Base-by-base conservation (phyloP, 257 asterid genomes). In the Vinca minor region DNA sequence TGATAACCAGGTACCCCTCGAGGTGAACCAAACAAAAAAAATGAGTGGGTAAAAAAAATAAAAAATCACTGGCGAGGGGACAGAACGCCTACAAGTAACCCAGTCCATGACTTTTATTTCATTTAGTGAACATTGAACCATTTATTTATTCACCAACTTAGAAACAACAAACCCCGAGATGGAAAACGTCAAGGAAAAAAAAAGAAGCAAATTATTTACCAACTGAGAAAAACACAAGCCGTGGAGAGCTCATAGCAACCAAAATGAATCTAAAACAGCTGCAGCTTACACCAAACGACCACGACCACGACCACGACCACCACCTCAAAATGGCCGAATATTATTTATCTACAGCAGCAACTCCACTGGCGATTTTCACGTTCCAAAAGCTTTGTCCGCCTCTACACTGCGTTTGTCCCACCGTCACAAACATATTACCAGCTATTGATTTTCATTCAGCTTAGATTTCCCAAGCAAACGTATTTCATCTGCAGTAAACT, bases 401-500 rank as follows among this genome's bases (percentile, higher is more conserved):
- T 0, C 7, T 25, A 52, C 2, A 50, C 2, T 34, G 34, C 10
- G 32, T 50, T 23, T 11, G 18, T n/a, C 36, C 58, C 58, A 32
- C 1, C n/a, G 8, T 10, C 26, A 13, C 1, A 3, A 55, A n/a
- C n/a, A n/a, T n/a, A 5, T 0, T 28, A 21, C 42, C 32, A 63
- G 64, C 73, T 74, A 14, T 66, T 45, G 14, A 38, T 49, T 20
- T 64, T 61, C 46, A 34, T 69, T 83, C 80, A 87, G 74, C 76
- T 64, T 77, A 89, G 78, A 75, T 85, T 83, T 35, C 96, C 96
- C 81, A 84, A 4, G 69, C 96, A 89, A 57, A 86, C 73, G 53
- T 83, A 89, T 79, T 86, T 86, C 44, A 74, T 68, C 95, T 86
- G 89, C 84, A 72, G 68, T 14, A 67, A 17, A 18, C 25, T 28